These are phyloP conservation scores for Straminergon stramineum DNA, from an alignment of 225 moss, liverwort and hornwort genomes.

Conservation along the genomic window DNA sequence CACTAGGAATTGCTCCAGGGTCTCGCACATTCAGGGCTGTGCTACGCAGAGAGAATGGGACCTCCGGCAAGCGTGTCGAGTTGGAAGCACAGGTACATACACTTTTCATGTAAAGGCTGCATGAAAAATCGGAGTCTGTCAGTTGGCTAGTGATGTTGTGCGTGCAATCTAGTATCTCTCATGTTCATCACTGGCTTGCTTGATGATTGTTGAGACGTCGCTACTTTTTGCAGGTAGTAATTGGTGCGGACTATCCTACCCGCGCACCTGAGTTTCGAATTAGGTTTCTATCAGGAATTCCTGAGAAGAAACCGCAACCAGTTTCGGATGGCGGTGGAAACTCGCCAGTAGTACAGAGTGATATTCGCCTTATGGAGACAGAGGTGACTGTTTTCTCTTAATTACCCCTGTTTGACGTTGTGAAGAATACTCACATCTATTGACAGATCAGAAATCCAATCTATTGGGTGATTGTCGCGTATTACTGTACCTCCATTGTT, in stretches of 20 bases:
- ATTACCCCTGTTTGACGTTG: background rate
- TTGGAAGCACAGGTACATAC: constrained; percentile 73
- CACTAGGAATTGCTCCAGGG: constrained; percentile 36
- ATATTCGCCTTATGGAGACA: constrained; percentile 60
- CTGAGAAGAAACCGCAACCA: constrained; percentile 32
- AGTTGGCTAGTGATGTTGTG: background rate
- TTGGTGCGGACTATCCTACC: constrained; percentile 79
- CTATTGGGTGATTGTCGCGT: background rate
- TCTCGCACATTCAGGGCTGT: constrained; percentile 60
- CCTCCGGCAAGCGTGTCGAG: constrained; percentile 62
- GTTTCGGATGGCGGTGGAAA: constrained; percentile 53
- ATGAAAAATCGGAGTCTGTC: background rate
- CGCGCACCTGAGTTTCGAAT: constrained; percentile 60
- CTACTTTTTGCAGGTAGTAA: constrained; percentile 28
- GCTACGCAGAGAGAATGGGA: constrained; percentile 61
- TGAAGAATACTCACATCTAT: background rate
- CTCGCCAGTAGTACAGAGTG: constrained; percentile 31
- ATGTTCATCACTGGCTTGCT: background rate
- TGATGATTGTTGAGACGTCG: background rate
- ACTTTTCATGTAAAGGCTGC: background rate
- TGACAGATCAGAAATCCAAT: background rate
- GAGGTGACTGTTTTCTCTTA: constrained; percentile 39
- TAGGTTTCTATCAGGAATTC: constrained; percentile 36
- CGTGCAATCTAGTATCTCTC: background rate
- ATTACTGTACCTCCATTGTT: background rate